Evolutionary conservation across 2,329 filamentous ascomycete genomes (phyloP).

Genomic region (Akanthomyces lecanii): DNA sequence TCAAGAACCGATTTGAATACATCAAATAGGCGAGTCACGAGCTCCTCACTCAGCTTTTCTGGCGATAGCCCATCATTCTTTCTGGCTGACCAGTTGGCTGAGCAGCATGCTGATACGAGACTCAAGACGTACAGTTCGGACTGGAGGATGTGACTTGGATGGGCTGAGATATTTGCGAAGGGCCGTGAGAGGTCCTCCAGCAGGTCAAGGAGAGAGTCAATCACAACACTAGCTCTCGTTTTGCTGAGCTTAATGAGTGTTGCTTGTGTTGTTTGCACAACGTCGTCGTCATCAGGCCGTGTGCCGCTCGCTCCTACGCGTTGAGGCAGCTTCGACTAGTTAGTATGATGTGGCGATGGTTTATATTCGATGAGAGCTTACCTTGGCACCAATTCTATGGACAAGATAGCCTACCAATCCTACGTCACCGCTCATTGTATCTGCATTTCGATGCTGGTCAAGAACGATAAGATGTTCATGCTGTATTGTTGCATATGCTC

Average conservation of each 20-base stretch:
- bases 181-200: slow-evolving; percentile 56
- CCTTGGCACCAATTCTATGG: slow-evolving; percentile 56
- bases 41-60: slow-evolving; percentile 41
- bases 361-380: slow-evolving; percentile 32
- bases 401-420: slow-evolving; percentile 55
- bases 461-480: not conserved
- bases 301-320: slow-evolving; percentile 55
- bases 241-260: slow-evolving; percentile 59
- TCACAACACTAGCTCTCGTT: slow-evolving; percentile 48
- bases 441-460: slow-evolving; percentile 2
- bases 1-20: slow-evolving; percentile 52
- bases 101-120: slow-evolving; percentile 61
- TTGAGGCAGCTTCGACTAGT: slow-evolving; percentile 51
- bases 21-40: slow-evolving; percentile 54
- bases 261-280: slow-evolving; percentile 56
- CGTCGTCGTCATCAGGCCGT: slow-evolving; percentile 56
- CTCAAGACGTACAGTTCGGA: slow-evolving; percentile 63
- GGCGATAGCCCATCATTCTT: slow-evolving; percentile 13
- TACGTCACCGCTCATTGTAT: slow-evolving; percentile 50
- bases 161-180: slow-evolving; percentile 46
- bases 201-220: slow-evolving; percentile 53
- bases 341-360: not conserved
- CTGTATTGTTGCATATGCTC: not conserved
- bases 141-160: slow-evolving; percentile 56
- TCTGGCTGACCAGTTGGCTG: slow-evolving; percentile 51